Evolutionary conservation across 768 basidiomycete species (phyloP).

Genomic region (Holtermanniella nyarrowii): DNA sequence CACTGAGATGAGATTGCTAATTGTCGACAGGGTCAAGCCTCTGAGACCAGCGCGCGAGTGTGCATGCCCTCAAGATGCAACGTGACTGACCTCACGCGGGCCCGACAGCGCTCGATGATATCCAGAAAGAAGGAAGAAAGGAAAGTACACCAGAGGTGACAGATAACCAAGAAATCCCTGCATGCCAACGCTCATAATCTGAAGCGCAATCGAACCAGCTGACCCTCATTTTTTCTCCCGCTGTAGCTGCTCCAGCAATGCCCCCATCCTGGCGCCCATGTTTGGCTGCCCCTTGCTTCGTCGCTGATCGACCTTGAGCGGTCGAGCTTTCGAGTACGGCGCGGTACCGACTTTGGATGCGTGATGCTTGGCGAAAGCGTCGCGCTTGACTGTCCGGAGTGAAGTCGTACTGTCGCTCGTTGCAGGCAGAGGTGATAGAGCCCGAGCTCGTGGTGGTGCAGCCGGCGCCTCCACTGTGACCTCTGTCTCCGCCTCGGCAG

Average conservation of each 20-base stretch:
- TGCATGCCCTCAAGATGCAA: too few species aligned
- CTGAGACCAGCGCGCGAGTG: too few species aligned
- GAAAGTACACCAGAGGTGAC: too few species aligned
- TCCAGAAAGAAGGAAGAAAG: too few species aligned
- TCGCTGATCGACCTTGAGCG: conserved; percentile 17
- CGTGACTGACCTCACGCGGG: too few species aligned
- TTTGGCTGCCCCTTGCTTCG: conserved; percentile 47
- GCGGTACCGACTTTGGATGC: conserved; percentile 1
- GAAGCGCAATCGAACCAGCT: too few species aligned
- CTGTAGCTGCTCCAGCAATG: conserved; percentile 76
- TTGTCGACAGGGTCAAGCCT: too few species aligned
- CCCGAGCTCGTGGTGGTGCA: conserved; percentile 8
- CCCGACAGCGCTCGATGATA: too few species aligned
- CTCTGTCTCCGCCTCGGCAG: too few species aligned
- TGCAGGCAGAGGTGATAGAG: conserved; percentile 12
- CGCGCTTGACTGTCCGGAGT: conserved; percentile 25
- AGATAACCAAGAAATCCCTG: too few species aligned
- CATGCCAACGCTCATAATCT: too few species aligned
- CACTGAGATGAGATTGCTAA: too few species aligned
- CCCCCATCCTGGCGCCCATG: conserved; percentile 81
- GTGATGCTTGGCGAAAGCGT: conserved; percentile 31
- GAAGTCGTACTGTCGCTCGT: conserved; percentile 8
- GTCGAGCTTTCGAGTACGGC: conserved; percentile 2
- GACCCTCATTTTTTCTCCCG: conserved; percentile 17
- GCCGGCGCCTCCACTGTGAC: neutral